Percentiles rank a stretch among this genome's conserved stretches.
phyloP scores from a whole-genome alignment of 305 asterid species.

The Fraxinus latifolia region DNA sequence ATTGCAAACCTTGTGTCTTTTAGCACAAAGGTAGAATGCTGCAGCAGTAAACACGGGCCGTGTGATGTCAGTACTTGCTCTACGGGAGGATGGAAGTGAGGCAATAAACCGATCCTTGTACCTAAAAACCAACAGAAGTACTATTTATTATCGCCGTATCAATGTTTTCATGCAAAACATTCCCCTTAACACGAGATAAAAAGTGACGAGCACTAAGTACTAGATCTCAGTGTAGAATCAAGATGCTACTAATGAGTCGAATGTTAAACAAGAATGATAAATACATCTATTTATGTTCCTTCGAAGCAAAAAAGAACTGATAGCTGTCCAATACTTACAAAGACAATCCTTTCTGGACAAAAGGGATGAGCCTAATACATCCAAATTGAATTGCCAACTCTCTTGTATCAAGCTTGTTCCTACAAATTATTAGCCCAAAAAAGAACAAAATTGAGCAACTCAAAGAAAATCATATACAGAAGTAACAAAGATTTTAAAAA shows the following conservation, averaged over 20 bases:
- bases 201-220: neutral
- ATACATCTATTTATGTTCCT: neutral
- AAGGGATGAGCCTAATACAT: constrained; percentile 79
- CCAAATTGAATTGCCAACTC: constrained; percentile 91
- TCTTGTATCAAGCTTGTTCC: constrained; percentile 80
- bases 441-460: neutral
- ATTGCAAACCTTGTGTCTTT: constrained; percentile 64
- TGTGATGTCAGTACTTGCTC: constrained; percentile 68
- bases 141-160: neutral
- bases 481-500: neutral
- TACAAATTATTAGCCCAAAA: constrained; percentile 23
- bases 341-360: constrained; percentile 64
- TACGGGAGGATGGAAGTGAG: constrained; percentile 77
- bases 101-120: constrained; percentile 74
- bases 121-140: constrained; percentile 35
- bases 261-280: neutral
- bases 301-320: neutral
- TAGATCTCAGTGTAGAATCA: neutral
- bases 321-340: constrained; percentile 40
- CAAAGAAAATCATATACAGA: neutral
- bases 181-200: neutral
- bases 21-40: constrained; percentile 76
- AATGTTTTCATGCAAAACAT: neutral
- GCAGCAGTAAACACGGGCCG: constrained; percentile 84
- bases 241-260: neutral